Evolutionary conservation across 192 early-diverging fungal genomes (phyloP), one percentile per base, ranked within the genome.

Genomic region (Coemansia sp.): DNA sequence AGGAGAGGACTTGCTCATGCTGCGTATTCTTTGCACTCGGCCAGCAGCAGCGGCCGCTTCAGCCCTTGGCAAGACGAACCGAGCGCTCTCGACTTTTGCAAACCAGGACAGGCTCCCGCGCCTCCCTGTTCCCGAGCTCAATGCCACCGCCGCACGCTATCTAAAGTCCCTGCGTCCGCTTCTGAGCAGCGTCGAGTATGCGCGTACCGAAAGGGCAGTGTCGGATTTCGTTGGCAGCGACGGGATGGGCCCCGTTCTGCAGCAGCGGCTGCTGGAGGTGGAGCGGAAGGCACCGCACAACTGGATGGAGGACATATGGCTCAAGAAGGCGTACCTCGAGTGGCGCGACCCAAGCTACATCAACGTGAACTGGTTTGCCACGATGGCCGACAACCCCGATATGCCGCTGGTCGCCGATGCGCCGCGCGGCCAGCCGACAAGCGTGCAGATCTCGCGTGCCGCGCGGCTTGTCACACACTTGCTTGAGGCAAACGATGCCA

Each of bases 261-360:
- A 98, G 78, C 43, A 66, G 30, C 88, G 94, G 3, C 74, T 98
- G 45, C 71, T 84, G 43, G 86, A 85, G 18, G 79, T 90, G 62
- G 95, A 94, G 72, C 71, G 81, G 63, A 73, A 76, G 21, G 89
- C 92, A 64, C 68, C 87, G 36, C 43, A 90, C 65, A 94, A 89
- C 43, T 98, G 96, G 96, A 84, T 98, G 62, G 96, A 98, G 68
- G 83, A 89, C 10, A 88, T 95, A 36, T 93, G 89, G 92, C 83
- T 94, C 16, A 80, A 86, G 63, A 89, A 91, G 65, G 93, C 91
- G 16, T 95, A 95, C 64, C 86, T 94, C 35, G 89, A 92, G 52
- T 97, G 92, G 88, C 84, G 96, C 26, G 93, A 92, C 35, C 88
- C 91, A 9, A 86, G 88, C 18, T 84, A 95, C 69, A 88, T 97